These are phyloP conservation scores for Cylindrodendrum hubeiense DNA, from an alignment of 2,329 filamentous ascomycete genomes.

Conservation along the genomic window DNA sequence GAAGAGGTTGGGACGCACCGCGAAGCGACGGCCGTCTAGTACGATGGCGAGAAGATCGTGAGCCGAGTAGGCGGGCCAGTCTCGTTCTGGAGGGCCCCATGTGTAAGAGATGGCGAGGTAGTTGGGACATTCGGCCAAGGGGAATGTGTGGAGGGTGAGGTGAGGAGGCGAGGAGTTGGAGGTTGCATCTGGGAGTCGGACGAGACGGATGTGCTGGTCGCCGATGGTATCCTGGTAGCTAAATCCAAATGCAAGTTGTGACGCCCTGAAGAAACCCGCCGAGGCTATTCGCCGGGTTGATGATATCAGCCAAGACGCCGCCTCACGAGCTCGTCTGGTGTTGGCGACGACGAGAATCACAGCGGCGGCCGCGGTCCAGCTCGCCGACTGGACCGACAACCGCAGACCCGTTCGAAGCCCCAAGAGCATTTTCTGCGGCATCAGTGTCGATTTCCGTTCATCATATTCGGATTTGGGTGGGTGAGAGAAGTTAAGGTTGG, in stretches of 20 bases:
- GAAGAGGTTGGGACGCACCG: slow-evolving; percentile 33
- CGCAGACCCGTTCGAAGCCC: background rate
- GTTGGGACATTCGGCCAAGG: slow-evolving; percentile 24
- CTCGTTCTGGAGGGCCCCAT: slow-evolving; percentile 31
- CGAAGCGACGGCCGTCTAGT: slow-evolving; percentile 28
- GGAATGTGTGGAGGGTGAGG: slow-evolving; percentile 33
- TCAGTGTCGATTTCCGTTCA: background rate
- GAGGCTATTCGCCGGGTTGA: background rate
- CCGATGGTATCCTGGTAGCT: slow-evolving; percentile 26
- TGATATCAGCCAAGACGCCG: background rate
- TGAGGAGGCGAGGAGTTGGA: slow-evolving; percentile 4
- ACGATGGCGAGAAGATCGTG: slow-evolving; percentile 15
- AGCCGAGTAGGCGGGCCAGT: background rate
- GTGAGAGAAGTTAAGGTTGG: background rate
- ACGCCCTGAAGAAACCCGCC: background rate
- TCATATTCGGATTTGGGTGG: background rate
- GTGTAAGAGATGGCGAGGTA: slow-evolving; percentile 44
- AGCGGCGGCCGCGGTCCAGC: background rate
- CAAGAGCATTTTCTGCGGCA: background rate
- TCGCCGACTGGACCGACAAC: background rate
- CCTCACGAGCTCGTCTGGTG: background rate
- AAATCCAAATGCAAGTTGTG: slow-evolving; percentile 5
- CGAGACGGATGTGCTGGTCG: slow-evolving; percentile 29
- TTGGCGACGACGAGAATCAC: slow-evolving; percentile 4
- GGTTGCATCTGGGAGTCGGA: slow-evolving; percentile 28